phyloP scores from a whole-genome alignment of 352 stramenopile species.

The Phytopythium kandeliae region DNA sequence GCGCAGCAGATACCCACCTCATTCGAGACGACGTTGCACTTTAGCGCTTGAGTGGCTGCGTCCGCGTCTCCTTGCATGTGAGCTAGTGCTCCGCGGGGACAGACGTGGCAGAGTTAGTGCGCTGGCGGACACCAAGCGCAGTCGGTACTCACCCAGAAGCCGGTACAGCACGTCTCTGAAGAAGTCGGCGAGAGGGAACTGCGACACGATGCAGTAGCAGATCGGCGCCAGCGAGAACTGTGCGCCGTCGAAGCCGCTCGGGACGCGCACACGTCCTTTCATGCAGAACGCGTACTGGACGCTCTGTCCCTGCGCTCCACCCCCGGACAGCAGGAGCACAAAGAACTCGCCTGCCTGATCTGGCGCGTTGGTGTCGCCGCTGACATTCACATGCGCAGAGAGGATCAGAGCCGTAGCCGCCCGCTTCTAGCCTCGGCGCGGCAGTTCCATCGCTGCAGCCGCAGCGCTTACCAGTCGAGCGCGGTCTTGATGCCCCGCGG shows the following conservation, averaged over 20 bases:
- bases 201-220: constrained; percentile 47
- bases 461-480: background rate
- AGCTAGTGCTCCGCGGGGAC: constrained; percentile 8
- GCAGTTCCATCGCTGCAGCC: too few species aligned
- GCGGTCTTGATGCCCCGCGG: constrained; percentile 25
- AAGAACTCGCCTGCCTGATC: constrained; percentile 27
- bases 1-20: constrained; percentile 11
- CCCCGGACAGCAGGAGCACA: constrained; percentile 45
- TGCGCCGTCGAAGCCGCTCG: constrained; percentile 4
- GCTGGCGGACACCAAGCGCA: too few species aligned
- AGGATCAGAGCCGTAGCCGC: constrained; percentile 4
- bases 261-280: constrained; percentile 28
- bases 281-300: constrained; percentile 56
- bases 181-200: constrained; percentile 37
- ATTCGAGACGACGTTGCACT: constrained; percentile 35
- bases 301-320: constrained; percentile 36
- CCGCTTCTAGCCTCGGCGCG: background rate
- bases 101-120: background rate
- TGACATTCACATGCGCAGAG: too few species aligned
- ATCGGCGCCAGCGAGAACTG: constrained; percentile 19
- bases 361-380: background rate
- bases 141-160: constrained; percentile 31
- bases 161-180: constrained; percentile 26
- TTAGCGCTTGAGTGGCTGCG: background rate
- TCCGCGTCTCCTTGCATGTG: constrained; percentile 14